Evolutionary conservation across 2,329 filamentous ascomycete species (phyloP).

Genomic region (Diaporthe helianthi): DNA sequence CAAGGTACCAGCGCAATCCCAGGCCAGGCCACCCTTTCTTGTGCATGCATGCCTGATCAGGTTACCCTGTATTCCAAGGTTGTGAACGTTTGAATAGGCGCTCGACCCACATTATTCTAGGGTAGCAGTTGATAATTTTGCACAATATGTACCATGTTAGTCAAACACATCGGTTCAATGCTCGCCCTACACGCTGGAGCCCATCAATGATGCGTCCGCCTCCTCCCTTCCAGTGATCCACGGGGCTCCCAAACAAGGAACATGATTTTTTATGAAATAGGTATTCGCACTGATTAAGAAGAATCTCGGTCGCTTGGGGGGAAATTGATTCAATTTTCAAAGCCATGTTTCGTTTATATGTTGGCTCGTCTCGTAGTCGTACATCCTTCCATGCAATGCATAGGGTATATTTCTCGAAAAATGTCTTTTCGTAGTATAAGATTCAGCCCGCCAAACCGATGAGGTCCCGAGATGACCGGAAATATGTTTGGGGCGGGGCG

Average conservation of each 20-base stretch:
- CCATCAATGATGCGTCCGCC: neutral
- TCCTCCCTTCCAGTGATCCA: neutral
- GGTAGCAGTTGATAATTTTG: too few species aligned
- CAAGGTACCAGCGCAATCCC: neutral
- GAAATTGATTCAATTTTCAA: neutral
- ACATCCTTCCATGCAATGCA: slow-evolving; percentile 29
- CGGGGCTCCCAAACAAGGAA: neutral
- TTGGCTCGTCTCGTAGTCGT: slow-evolving; percentile 30
- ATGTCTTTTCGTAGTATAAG: neutral
- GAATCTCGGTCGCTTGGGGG: neutral
- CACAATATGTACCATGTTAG: neutral
- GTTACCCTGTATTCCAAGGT: too few species aligned
- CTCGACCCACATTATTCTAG: neutral
- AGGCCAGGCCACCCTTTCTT: slow-evolving; percentile 5
- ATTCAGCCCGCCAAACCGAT: neutral
- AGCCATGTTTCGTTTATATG: slow-evolving; percentile 5
- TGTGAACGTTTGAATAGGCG: neutral
- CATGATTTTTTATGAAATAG: slow-evolving; percentile 12
- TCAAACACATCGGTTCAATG: neutral
- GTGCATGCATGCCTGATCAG: neutral
- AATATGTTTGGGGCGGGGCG: neutral
- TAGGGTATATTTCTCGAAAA: slow-evolving; percentile 4
- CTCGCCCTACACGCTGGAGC: neutral
- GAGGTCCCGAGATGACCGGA: neutral
- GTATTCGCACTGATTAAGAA: slow-evolving; percentile 24